Conservation (phyloP, 768 basidiomycete species). For the Gloeopeniophorella convolvens region DNA sequence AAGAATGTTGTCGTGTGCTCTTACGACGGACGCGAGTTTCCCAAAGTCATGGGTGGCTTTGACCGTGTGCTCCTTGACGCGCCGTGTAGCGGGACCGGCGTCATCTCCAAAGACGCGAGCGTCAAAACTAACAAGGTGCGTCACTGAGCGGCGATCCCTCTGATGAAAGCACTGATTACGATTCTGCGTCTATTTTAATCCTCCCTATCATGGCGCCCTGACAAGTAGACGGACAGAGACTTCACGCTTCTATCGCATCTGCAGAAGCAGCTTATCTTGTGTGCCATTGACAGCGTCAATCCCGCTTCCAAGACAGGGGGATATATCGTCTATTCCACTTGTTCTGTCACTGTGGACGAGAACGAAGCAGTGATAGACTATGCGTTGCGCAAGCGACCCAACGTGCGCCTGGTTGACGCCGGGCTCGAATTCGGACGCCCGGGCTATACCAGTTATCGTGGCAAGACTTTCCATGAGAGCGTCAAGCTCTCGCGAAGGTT, state of each 20-base stretch:
- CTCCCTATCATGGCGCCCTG: not conserved
- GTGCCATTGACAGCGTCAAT: conserved; percentile 93
- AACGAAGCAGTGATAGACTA: conserved; percentile 98
- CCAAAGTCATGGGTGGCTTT: conserved; percentile 98
- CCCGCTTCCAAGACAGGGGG: conserved; percentile 89
- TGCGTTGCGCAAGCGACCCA: conserved; percentile 88
- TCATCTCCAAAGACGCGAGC: conserved; percentile 95
- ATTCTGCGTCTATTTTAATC: not conserved
- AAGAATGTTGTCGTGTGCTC: conserved; percentile 97
- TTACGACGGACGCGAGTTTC: conserved; percentile 96
- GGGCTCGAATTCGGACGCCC: conserved; percentile 90
- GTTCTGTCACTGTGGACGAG: conserved; percentile 96
- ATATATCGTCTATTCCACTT: conserved; percentile 95
- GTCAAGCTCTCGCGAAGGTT: conserved; percentile 81
- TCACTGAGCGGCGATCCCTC: conserved; percentile 3
- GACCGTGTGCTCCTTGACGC: conserved; percentile 96
- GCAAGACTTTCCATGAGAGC: conserved; percentile 80
- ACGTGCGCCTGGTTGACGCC: conserved; percentile 87
- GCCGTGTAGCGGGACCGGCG: conserved; percentile 96
- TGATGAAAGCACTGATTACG: not conserved
- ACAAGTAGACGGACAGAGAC: conserved; percentile 78
- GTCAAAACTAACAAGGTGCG: conserved; percentile 97
- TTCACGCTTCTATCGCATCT: conserved; percentile 94
- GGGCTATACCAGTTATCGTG: conserved; percentile 86
- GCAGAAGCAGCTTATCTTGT: conserved; percentile 96